These are phyloP conservation scores for Trichoderma harzianum DNA, from an alignment of 2,329 filamentous ascomycete species.

Conservation along the genomic window DNA sequence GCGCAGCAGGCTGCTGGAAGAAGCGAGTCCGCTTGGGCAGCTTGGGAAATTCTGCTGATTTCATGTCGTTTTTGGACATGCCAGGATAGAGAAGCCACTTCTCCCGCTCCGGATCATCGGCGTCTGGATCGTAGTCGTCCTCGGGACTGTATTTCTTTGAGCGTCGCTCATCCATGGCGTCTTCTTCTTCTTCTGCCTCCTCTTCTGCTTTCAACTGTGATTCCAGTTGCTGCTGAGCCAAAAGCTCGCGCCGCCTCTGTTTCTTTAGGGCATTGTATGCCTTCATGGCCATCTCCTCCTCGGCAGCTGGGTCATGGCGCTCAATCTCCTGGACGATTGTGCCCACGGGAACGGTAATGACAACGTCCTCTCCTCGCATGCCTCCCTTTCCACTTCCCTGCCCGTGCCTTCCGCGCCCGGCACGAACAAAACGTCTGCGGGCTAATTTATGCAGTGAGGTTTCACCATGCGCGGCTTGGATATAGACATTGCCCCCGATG, in stretches of 20 bases:
- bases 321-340: constrained; percentile 83
- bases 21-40: constrained; percentile 51
- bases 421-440: constrained; percentile 69
- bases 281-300: constrained; percentile 49
- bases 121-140: constrained; percentile 39
- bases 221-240: constrained; percentile 21
- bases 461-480: constrained; percentile 86
- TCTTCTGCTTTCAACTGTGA: constrained; percentile 19
- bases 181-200: constrained; percentile 15
- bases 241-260: constrained; percentile 30
- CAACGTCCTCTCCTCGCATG: constrained; percentile 76
- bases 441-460: constrained; percentile 92
- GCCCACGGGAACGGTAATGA: constrained; percentile 88
- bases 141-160: constrained; percentile 13
- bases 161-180: not conserved
- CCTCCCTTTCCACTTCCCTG: constrained; percentile 72
- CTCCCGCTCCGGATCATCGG: constrained; percentile 51
- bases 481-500: constrained; percentile 86
- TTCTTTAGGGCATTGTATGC: constrained; percentile 34
- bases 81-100: constrained; percentile 89
- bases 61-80: constrained; percentile 66
- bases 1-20: constrained; percentile 66
- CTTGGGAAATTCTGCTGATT: constrained; percentile 46
- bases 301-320: constrained; percentile 70
- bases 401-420: constrained; percentile 72